Percentiles rank a stretch among this genome's conserved stretches.
phyloP scores from a whole-genome alignment of 2,329 filamentous ascomycete genomes.

The Fusarium sulawesiense region DNA sequence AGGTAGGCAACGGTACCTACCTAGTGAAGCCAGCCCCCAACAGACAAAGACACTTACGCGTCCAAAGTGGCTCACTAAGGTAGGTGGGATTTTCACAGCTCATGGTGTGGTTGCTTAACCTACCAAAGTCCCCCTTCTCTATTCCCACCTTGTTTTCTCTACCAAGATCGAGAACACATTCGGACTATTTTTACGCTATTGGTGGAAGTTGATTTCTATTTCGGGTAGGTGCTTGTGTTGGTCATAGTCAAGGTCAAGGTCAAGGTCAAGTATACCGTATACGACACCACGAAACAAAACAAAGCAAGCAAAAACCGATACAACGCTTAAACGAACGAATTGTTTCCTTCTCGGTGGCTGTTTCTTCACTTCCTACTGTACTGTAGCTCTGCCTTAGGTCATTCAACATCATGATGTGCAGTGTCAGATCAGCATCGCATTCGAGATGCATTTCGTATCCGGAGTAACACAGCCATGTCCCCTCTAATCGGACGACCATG shows the following conservation, averaged over 20 bases:
- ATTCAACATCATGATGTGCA: not conserved
- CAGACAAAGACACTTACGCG: constrained; percentile 27
- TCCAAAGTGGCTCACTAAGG: constrained; percentile 16
- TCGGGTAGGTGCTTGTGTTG: constrained; percentile 6
- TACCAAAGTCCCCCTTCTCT: not conserved
- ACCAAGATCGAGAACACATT: constrained; percentile 1
- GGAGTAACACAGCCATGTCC: constrained; percentile 1
- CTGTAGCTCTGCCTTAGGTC: not conserved
- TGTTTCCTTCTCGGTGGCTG: not conserved
- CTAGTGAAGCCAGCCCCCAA: not conserved
- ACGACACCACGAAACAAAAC: constrained; percentile 20
- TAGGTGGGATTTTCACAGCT: not conserved
- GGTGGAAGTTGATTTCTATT: constrained; percentile 25
- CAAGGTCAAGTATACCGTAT: not conserved
- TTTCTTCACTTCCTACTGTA: not conserved
- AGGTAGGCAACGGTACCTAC: not conserved
- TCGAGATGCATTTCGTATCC: constrained; percentile 22
- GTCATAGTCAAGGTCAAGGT: not conserved
- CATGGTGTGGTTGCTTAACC: not conserved
- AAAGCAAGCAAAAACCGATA: not conserved
- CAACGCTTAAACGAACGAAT: constrained; percentile 6
- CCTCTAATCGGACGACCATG: not conserved
- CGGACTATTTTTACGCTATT: constrained; percentile 12
- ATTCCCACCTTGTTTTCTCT: not conserved
- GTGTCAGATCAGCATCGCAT: constrained; percentile 13